These are phyloP conservation scores for Thermomucor indicae-seudaticae DNA, from an alignment of 371 early-diverging fungal genomes.

Conservation along the genomic window DNA sequence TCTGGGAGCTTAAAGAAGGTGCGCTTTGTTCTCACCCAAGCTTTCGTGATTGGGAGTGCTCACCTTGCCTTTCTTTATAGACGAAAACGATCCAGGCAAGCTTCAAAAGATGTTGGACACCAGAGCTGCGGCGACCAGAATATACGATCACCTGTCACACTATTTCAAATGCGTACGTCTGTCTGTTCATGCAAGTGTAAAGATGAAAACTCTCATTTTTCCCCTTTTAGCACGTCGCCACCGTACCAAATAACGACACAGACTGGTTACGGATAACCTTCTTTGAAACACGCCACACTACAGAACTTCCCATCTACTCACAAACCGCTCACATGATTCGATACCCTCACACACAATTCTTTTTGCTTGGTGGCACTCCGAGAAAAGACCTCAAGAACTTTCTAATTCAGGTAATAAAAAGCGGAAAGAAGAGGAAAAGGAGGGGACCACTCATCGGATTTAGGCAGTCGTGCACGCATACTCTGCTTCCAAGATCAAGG, in stretches of 20 bases:
- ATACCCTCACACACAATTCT: slow-evolving; percentile 41
- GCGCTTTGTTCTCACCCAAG: neutral
- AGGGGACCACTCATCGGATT: neutral
- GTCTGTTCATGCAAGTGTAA: neutral
- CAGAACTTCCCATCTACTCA: slow-evolving; percentile 18
- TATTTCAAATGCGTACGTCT: slow-evolving; percentile 27
- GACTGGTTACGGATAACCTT: slow-evolving; percentile 49
- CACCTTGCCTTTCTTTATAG: neutral
- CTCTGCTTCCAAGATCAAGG: slow-evolving; percentile 24
- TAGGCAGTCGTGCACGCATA: slow-evolving; percentile 38
- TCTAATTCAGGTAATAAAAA: slow-evolving; percentile 32
- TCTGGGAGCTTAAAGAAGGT: slow-evolving; percentile 1
- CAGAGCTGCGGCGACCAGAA: slow-evolving; percentile 12
- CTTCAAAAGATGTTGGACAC: slow-evolving; percentile 7
- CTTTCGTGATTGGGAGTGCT: neutral
- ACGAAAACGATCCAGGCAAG: neutral
- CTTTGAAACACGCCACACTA: slow-evolving; percentile 26
- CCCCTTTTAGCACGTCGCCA: slow-evolving; percentile 31
- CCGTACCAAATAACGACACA: slow-evolving; percentile 15
- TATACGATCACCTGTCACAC: slow-evolving; percentile 12
- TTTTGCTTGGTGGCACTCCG: slow-evolving; percentile 21
- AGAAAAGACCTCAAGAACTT: slow-evolving; percentile 27
- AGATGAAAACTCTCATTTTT: neutral
- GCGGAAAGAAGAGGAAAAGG: neutral
- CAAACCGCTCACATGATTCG: slow-evolving; percentile 37